Conservation (phyloP, 208 protist species). For the Trichomonas tenax region DNA sequence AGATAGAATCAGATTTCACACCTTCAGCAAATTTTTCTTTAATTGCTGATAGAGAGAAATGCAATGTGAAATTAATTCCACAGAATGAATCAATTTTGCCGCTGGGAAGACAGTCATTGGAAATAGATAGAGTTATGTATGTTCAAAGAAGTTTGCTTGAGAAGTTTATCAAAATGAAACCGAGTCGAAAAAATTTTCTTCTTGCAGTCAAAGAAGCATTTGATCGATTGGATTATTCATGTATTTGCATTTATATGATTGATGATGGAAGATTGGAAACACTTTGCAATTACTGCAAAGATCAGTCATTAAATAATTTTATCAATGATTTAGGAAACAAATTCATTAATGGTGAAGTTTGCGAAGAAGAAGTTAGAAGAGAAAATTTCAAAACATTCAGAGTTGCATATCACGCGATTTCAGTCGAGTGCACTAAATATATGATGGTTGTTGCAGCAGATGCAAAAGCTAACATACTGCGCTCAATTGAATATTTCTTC, state of each 20-base stretch:
- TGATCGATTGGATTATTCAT: not conserved
- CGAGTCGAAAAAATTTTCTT: not conserved
- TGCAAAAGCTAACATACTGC: not conserved
- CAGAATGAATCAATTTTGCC: too few relatives aligned
- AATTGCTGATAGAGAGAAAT: too few relatives aligned
- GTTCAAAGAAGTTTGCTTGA: too few relatives aligned
- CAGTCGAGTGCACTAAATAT: not conserved
- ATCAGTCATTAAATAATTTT: not conserved
- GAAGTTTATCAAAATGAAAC: not conserved
- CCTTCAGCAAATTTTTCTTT: too few relatives aligned
- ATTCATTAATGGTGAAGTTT: not conserved
- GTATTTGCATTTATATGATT: not conserved
- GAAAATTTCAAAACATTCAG: not conserved
- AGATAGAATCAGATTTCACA: too few relatives aligned
- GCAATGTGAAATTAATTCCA: too few relatives aligned
- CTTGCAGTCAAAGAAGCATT: not conserved
- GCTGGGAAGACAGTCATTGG: too few relatives aligned
- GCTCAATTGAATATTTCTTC: not conserved
- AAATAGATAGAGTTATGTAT: too few relatives aligned
- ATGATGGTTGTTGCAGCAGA: not conserved
- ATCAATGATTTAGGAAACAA: not conserved
- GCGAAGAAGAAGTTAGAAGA: not conserved
- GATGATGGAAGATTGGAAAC: too few relatives aligned
- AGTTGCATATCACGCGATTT: not conserved
- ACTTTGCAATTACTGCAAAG: not conserved